Conservation (phyloP, 495 filamentous ascomycete genomes). For the Niebla homalea region DNA sequence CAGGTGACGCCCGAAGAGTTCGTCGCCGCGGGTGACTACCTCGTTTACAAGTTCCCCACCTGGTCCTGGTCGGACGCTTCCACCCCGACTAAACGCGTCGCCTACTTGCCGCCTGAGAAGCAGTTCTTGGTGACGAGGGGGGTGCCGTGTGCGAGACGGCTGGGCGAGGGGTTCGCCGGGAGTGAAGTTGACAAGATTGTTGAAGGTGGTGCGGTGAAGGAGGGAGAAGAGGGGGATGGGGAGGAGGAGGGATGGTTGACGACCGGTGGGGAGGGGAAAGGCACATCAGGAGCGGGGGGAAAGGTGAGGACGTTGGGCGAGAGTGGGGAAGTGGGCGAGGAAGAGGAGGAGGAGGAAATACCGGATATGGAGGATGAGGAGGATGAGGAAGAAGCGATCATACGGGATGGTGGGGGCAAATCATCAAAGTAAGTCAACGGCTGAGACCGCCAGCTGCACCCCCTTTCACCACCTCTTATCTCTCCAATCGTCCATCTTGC, state of each 20-base stretch:
- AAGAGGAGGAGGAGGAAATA: constrained; percentile 76
- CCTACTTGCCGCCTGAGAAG: constrained; percentile 76
- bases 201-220: constrained; percentile 42
- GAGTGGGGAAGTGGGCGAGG: constrained; percentile 55
- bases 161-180: constrained; percentile 87
- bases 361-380: constrained; percentile 97
- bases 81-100: constrained; percentile 56
- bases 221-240: constrained; percentile 35
- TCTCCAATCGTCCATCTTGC: too few species aligned
- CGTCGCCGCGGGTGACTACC: constrained; percentile 87
- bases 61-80: constrained; percentile 96
- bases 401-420: constrained; percentile 53
- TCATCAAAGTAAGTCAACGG: constrained; percentile 13
- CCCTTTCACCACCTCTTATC: background rate
- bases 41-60: constrained; percentile 97
- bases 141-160: constrained; percentile 79
- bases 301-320: constrained; percentile 79
- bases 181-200: constrained; percentile 74
- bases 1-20: constrained; percentile 98
- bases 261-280: constrained; percentile 51
- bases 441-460: too few species aligned
- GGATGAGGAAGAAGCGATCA: constrained; percentile 95
- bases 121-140: constrained; percentile 92
- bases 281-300: constrained; percentile 57
- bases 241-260: constrained; percentile 87